phyloP scores from a whole-genome alignment of 2,329 filamentous ascomycete species.

The Colletotrichum tabaci region DNA sequence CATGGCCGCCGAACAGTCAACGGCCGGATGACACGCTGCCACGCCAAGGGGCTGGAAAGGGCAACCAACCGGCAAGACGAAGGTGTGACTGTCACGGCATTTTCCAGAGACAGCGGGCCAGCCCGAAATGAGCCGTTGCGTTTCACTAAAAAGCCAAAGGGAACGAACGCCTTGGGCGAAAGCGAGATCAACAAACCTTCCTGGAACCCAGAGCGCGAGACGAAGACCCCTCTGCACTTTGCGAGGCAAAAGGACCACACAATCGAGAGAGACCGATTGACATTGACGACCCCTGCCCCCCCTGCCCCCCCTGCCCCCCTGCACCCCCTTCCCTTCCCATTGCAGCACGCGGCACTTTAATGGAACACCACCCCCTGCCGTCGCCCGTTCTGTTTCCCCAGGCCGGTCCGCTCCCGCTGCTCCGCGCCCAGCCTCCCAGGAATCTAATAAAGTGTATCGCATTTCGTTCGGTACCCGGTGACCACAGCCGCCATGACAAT shows the following conservation, averaged over 20 bases:
- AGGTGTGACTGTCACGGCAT: constrained; percentile 7
- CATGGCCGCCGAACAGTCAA: neutral
- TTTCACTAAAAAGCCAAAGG: neutral
- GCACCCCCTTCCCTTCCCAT: no score
- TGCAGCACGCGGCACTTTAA: constrained; percentile 19
- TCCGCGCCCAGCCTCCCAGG: constrained; percentile 23
- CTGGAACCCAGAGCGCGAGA: neutral
- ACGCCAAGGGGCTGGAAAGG: neutral
- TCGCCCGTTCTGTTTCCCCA: constrained; percentile 34
- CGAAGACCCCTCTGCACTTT: neutral
- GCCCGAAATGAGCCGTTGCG: constrained; percentile 15
- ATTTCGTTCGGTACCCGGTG: constrained; percentile 24
- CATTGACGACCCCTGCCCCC: constrained; percentile 1
- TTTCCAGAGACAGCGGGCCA: constrained; percentile 22
- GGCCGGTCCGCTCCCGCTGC: constrained; percentile 34
- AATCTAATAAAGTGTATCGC: constrained; percentile 2
- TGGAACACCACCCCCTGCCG: constrained; percentile 8
- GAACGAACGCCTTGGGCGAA: constrained; percentile 9
- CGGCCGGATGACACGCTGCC: neutral
- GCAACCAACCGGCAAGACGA: constrained; percentile 11
- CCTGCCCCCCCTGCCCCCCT: no score
- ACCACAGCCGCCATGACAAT: neutral
- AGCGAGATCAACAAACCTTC: constrained; percentile 12
- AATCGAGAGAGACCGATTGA: neutral
- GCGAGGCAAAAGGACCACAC: neutral